Percentiles rank a stretch among this genome's conserved stretches.
These are phyloP conservation scores for Coprinellus micaceus DNA, from an alignment of 768 basidiomycete genomes.

Conservation along the genomic window DNA sequence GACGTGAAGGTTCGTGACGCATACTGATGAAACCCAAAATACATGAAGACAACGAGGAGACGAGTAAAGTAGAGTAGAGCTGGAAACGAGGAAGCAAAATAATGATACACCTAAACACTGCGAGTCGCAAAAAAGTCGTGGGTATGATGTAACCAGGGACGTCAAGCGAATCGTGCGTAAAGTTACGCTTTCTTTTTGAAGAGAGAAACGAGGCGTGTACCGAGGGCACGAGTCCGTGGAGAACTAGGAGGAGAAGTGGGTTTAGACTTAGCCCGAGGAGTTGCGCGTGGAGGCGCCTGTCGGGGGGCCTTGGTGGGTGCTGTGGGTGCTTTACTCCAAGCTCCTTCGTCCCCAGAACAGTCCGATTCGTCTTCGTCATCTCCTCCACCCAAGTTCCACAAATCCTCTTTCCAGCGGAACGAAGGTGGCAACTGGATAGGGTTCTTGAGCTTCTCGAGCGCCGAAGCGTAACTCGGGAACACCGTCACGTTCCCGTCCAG, in stretches of 20 bases:
- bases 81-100: no score
- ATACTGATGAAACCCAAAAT: no score
- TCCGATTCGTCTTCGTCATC: neutral
- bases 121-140: no score
- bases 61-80: no score
- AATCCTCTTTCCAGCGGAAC: neutral
- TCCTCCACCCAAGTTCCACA: neutral
- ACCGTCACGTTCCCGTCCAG: conserved; percentile 15
- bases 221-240: neutral
- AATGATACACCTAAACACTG: no score
- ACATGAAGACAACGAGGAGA: no score
- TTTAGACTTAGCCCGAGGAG: neutral
- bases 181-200: conserved; percentile 3
- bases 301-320: neutral
- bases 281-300: neutral
- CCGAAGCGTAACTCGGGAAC: conserved; percentile 14
- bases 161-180: no score
- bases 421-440: neutral
- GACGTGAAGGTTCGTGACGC: no score
- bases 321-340: neutral
- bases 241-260: neutral
- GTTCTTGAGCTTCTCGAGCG: conserved; percentile 11
- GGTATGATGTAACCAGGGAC: no score
- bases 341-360: neutral
- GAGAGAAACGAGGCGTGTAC: conserved; percentile 1